A percentile compares a stretch with the other conserved stretches of the same genome.
These are phyloP conservation scores for Pogostemon cablin DNA, from an alignment of 257 asterid genomes.

Conservation along the genomic window DNA sequence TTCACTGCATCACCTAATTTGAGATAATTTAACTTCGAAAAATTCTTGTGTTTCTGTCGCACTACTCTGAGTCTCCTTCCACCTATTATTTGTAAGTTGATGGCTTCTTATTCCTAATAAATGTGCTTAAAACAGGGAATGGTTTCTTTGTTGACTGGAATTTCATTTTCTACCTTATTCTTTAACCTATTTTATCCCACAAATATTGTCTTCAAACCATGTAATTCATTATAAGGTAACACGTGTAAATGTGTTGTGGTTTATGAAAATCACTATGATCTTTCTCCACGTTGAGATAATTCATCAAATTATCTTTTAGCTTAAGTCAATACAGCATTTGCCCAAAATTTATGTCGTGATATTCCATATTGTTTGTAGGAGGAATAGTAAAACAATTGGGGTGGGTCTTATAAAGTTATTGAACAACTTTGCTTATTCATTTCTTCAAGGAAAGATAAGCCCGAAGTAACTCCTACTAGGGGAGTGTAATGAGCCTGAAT, in stretches of 20 bases:
- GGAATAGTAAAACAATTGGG: neutral
- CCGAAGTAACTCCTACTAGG: neutral
- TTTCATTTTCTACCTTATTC: neutral
- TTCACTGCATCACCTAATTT: neutral
- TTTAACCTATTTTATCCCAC: neutral
- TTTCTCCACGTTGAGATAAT: too few species aligned
- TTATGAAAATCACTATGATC: too few species aligned
- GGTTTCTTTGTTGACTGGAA: neutral
- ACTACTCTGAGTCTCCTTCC: neutral
- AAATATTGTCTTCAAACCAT: neutral
- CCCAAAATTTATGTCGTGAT: too few species aligned
- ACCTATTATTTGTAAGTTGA: neutral
- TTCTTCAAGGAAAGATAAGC: neutral
- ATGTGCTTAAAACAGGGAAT: too few species aligned
- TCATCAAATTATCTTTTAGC: neutral
- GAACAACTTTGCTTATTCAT: neutral
- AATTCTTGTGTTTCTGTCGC: too few species aligned
- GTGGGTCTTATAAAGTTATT: too few species aligned
- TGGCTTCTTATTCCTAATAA: neutral
- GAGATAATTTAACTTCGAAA: neutral
- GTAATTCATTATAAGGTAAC: neutral
- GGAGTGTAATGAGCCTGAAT: neutral
- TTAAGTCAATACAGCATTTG: neutral
- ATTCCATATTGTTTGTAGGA: neutral
- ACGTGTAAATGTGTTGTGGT: neutral